Conservation (phyloP, 163 green algal species). For the Prototheca cutis region DNA sequence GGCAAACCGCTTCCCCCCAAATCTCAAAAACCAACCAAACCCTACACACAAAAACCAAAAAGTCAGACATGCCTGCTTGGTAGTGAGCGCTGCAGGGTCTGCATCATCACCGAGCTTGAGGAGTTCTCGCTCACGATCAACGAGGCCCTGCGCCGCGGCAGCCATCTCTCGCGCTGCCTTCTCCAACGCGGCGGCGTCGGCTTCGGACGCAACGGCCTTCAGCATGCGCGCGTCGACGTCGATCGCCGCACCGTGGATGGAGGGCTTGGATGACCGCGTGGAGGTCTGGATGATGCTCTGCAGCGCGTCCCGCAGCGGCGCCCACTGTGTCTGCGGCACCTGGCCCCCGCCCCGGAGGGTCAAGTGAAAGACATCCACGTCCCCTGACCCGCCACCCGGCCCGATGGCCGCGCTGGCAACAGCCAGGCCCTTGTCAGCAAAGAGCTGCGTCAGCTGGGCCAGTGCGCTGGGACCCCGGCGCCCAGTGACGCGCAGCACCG, state of each 20-base stretch:
- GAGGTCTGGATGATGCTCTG: slow-evolving; percentile 1
- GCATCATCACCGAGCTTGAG: background rate
- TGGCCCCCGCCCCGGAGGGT: slow-evolving; percentile 42
- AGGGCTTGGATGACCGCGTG: slow-evolving; percentile 30
- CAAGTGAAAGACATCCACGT: slow-evolving; percentile 65
- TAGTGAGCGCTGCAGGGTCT: slow-evolving; percentile 13
- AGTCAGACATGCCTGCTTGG: slow-evolving; percentile 29
- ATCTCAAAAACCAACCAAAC: too few relatives aligned
- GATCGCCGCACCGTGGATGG: slow-evolving; percentile 66
- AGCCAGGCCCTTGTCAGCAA: slow-evolving; percentile 25
- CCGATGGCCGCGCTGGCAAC: slow-evolving; percentile 53
- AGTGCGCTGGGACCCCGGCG: background rate
- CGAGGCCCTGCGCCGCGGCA: slow-evolving; percentile 53
- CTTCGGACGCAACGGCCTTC: slow-evolving; percentile 20
- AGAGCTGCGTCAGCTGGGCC: slow-evolving; percentile 25
- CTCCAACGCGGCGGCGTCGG: slow-evolving; percentile 56
- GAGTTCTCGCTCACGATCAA: slow-evolving; percentile 48
- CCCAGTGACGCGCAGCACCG: slow-evolving; percentile 36
- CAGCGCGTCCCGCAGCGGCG: slow-evolving; percentile 1
- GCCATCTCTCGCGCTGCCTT: slow-evolving; percentile 73
- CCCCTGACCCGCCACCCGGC: slow-evolving; percentile 23
- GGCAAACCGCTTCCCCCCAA: too few relatives aligned
- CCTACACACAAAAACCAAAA: too few relatives aligned
- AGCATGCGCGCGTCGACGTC: slow-evolving; percentile 41
- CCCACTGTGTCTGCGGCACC: slow-evolving; percentile 20